phyloP scores from a whole-genome alignment of 176 grass and related monocot species.

The Zea luxurians region DNA sequence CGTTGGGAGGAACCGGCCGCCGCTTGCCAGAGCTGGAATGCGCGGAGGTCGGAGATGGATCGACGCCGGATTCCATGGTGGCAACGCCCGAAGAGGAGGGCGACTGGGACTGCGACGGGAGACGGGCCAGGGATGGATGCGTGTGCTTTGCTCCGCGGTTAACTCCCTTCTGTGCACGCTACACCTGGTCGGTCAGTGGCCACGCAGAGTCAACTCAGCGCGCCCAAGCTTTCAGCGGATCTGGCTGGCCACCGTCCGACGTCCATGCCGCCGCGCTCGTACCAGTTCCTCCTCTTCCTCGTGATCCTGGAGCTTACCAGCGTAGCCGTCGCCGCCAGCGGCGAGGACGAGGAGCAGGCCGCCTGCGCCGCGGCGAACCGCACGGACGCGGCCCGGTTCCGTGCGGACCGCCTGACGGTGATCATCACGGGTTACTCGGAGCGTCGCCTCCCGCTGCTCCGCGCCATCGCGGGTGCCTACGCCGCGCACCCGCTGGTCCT shows the following conservation, averaged over 20 bases:
- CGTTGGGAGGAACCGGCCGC: too few species aligned
- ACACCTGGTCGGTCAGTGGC: too few species aligned
- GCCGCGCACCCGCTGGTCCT: background rate
- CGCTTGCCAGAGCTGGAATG: too few species aligned
- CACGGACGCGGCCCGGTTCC: background rate
- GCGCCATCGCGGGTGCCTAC: background rate
- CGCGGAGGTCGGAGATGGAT: too few species aligned
- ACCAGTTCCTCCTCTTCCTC: background rate
- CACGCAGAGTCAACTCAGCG: too few species aligned
- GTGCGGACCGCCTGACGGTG: background rate
- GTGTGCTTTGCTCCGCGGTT: too few species aligned
- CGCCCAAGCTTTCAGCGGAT: background rate
- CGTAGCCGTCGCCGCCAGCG: background rate
- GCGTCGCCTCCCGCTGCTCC: background rate
- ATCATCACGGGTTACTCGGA: background rate
- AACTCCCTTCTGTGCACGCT: too few species aligned
- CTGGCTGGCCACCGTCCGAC: background rate
- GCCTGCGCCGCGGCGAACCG: background rate
- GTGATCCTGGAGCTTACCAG: background rate
- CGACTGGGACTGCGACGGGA: too few species aligned
- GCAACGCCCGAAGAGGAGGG: too few species aligned
- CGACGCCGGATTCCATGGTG: too few species aligned
- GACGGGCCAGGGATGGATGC: too few species aligned
- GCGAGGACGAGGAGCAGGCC: background rate
- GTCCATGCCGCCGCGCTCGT: constrained; percentile 29